phyloP scores from a whole-genome alignment of 2,329 filamentous ascomycete species.

The Remersonia thermophila region DNA sequence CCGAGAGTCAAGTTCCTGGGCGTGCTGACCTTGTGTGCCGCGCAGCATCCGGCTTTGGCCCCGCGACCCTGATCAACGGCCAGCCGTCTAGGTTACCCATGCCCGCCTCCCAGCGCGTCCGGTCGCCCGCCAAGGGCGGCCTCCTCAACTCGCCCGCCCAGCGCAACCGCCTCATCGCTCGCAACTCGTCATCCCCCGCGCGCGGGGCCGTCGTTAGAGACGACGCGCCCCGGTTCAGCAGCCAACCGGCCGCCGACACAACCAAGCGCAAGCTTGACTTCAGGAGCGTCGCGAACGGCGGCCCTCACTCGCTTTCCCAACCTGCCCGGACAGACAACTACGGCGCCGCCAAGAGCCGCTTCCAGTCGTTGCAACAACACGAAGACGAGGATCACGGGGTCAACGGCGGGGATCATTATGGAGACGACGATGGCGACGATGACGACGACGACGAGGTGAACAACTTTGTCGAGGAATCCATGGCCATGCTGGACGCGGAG shows the following conservation, averaged over 20 bases:
- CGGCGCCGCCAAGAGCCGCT: slow-evolving; percentile 18
- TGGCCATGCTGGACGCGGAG: slow-evolving; percentile 26
- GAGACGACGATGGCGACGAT: slow-evolving; percentile 20
- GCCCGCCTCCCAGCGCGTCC: slow-evolving; percentile 25
- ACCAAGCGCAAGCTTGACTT: slow-evolving; percentile 47
- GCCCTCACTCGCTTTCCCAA: slow-evolving; percentile 14
- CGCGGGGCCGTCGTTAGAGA: slow-evolving; percentile 25
- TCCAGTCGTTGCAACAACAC: slow-evolving; percentile 8
- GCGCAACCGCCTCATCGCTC: slow-evolving; percentile 46
- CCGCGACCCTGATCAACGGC: slow-evolving; percentile 38
- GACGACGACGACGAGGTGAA: slow-evolving; percentile 18
- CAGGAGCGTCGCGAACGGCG: slow-evolving; percentile 17
- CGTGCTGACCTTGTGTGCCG: slow-evolving; percentile 10
- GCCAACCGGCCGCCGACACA: slow-evolving; percentile 21
- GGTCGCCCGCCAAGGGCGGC: slow-evolving; percentile 51
- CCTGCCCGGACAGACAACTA: slow-evolving; percentile 15
- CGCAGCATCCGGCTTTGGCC: slow-evolving; percentile 31
- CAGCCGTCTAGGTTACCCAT: slow-evolving; percentile 34
- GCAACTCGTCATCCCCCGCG: slow-evolving; percentile 34
- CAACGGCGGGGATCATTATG: slow-evolving; percentile 11
- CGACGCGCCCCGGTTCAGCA: slow-evolving; percentile 7
- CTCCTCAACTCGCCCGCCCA: slow-evolving; percentile 48
- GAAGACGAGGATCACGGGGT: slow-evolving; percentile 9
- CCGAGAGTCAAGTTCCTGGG: too few relatives aligned
- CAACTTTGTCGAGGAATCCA: slow-evolving; percentile 27